phyloP scores from a whole-genome alignment of 2,329 filamentous ascomycete species.

The Sphaerulina vaccinii region DNA sequence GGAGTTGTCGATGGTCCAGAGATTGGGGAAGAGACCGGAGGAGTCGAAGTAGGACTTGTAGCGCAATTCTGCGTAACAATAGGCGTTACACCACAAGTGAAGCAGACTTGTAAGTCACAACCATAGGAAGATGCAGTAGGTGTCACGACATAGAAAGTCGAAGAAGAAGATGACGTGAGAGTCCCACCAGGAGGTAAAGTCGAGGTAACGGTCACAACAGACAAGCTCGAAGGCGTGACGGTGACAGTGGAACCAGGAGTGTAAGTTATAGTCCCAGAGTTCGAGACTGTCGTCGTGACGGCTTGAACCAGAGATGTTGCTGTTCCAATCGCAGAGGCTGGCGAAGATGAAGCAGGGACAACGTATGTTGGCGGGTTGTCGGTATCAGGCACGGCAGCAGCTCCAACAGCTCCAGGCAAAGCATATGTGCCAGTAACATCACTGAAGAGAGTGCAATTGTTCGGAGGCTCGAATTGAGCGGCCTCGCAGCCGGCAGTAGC shows the following conservation, averaged over 20 bases:
- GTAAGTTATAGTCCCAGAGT: too few relatives aligned
- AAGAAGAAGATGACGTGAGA: constrained; percentile 17
- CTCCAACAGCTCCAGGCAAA: constrained; percentile 28
- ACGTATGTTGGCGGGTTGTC: constrained; percentile 20
- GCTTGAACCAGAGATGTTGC: background rate
- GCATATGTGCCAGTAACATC: constrained; percentile 28
- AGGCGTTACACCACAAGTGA: constrained; percentile 33
- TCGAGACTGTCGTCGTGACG: constrained; percentile 21
- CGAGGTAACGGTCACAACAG: too few relatives aligned
- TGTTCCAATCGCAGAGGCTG: constrained; percentile 18
- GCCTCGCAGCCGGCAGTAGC: constrained; percentile 30
- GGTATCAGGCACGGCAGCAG: constrained; percentile 14
- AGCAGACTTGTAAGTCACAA: constrained; percentile 25
- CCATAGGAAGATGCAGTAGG: constrained; percentile 14
- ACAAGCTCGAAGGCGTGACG: too few relatives aligned
- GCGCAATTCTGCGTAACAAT: constrained; percentile 5
- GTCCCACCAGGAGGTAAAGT: constrained; percentile 22
- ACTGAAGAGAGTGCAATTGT: constrained; percentile 34
- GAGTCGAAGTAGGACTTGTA: background rate
- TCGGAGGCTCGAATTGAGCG: constrained; percentile 30
- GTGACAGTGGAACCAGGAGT: too few relatives aligned
- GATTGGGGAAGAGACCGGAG: background rate
- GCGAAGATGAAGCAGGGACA: constrained; percentile 6
- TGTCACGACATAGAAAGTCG: constrained; percentile 27
- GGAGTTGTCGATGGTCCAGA: too few relatives aligned